phyloP scores from a whole-genome alignment of 345 rosid species.

The Pelargonium nanum region DNA sequence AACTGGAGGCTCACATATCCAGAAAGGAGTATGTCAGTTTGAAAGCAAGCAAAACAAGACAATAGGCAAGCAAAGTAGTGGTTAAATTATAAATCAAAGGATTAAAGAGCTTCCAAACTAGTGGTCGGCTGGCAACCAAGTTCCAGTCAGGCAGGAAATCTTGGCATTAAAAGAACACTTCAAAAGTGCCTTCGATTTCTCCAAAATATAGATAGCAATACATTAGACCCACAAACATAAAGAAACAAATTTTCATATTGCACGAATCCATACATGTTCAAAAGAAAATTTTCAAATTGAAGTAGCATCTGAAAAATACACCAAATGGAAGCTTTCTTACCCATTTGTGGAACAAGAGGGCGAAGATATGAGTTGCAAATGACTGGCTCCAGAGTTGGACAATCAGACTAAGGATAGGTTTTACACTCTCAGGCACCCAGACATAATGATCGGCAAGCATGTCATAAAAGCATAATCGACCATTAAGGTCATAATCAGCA shows the following conservation, averaged over 20 bases:
- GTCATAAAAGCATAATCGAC: constrained; percentile 68
- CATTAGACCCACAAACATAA: no score
- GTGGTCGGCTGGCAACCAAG: neutral
- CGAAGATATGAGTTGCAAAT: constrained; percentile 76
- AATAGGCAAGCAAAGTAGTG: no score
- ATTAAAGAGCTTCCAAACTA: neutral
- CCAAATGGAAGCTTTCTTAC: constrained; percentile 26
- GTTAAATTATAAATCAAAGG: no score
- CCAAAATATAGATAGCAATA: neutral
- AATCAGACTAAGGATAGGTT: constrained; percentile 68
- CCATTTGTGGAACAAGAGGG: constrained; percentile 92
- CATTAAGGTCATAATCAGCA: constrained; percentile 28
- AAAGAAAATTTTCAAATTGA: neutral
- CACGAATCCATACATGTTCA: neutral
- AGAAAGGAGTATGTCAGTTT: neutral
- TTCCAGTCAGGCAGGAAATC: neutral
- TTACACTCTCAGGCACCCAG: constrained; percentile 51
- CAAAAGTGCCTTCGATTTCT: neutral
- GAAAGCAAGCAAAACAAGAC: no score
- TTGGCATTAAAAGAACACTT: neutral
- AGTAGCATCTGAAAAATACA: neutral
- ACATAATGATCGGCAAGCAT: constrained; percentile 90
- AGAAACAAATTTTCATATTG: neutral
- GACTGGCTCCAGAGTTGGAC: constrained; percentile 98
- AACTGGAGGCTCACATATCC: neutral